phyloP scores from a whole-genome alignment of 2,329 filamentous ascomycete genomes.

The Moelleriella libera region DNA sequence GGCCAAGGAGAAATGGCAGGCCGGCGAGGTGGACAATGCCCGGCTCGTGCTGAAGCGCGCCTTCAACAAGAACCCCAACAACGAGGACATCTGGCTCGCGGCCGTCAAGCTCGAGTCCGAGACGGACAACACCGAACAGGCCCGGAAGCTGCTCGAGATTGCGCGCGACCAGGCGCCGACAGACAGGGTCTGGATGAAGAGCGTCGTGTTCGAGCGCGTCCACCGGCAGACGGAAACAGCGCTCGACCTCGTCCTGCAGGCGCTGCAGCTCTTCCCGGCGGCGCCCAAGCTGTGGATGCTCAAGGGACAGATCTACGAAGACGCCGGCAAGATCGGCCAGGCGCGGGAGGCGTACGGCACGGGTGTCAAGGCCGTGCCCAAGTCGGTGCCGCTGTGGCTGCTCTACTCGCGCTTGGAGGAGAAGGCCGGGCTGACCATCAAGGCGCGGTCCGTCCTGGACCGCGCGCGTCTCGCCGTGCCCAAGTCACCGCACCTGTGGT shows the following conservation, averaged over 20 bases:
- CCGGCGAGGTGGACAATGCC: conserved; percentile 76
- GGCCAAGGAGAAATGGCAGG: conserved; percentile 86
- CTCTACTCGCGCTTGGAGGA: conserved; percentile 83
- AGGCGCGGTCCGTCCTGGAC: conserved; percentile 87
- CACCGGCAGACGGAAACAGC: conserved; percentile 66
- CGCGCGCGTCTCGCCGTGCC: conserved; percentile 78
- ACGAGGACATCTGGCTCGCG: conserved; percentile 95
- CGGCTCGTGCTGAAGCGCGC: conserved; percentile 74
- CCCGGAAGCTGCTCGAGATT: conserved; percentile 64
- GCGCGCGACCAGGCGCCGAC: conserved; percentile 84
- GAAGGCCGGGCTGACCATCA: conserved; percentile 67
- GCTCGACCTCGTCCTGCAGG: conserved; percentile 76
- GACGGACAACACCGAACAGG: conserved; percentile 68
- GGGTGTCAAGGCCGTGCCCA: conserved; percentile 75
- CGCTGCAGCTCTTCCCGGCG: conserved; percentile 71
- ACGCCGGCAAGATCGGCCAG: conserved; percentile 62
- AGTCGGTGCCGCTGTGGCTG: conserved; percentile 78
- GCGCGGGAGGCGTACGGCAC: conserved; percentile 82
- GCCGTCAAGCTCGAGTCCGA: conserved; percentile 95
- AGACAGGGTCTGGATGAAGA: conserved; percentile 95
- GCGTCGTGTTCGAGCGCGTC: conserved; percentile 83
- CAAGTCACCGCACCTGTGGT: conserved; percentile 75
- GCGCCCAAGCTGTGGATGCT: conserved; percentile 93
- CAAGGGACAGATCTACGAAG: conserved; percentile 95
- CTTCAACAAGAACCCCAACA: conserved; percentile 90